Base-by-base conservation (phyloP, 2,329 filamentous ascomycete species). In the Emmonsiellopsis sp. region DNA sequence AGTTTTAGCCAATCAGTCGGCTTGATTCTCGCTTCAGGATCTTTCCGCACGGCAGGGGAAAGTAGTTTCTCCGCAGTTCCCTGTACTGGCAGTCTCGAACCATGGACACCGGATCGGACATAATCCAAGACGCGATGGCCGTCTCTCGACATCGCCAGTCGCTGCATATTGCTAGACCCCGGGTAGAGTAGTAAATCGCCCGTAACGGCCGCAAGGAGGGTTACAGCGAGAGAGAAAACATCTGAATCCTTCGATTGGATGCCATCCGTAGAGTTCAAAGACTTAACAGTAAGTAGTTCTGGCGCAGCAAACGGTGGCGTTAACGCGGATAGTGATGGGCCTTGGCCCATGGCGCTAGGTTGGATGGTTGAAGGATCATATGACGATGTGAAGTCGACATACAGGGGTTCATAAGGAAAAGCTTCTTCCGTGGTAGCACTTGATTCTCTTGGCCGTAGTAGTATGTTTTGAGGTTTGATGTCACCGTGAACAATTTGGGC, bases 391-490 rank as follows among this genome's bases (percentile, higher is more conserved):
- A 76, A 76, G 57, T 76, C 73, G 1, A 69, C 67, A 15, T 70
- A 71, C 0, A 76, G 59, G n/a, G 72, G 70, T 11, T 73, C 65
- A 51, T 65, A 74, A 0, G 65, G 63, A 37, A 74, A 71, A 9
- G 47, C 52, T 3, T 55, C 55, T 4, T 57, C 55, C 6, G 45
- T 30, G 31, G 50, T 42, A 2, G 55, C 51, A 37, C 54, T 13
- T 4, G 13, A 5, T 15, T 40, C 20, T 5, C 61, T 55, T 20
- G 62, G 59, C 3, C 62, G 64, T 26, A 77, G 62, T 0, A 76
- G 63, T 31, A 76, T 63, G 41, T 76, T 77, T 45, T 70, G 67
- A 5, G 72, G 73, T 55, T 77, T 77, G 60, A 77, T 70, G 61
- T 76, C 74, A 1, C 73, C 74, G 57, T 78, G 75, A 2, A 76